Conservation (phyloP, 805 yeast species). For the Starmerella potacharoeniae region DNA sequence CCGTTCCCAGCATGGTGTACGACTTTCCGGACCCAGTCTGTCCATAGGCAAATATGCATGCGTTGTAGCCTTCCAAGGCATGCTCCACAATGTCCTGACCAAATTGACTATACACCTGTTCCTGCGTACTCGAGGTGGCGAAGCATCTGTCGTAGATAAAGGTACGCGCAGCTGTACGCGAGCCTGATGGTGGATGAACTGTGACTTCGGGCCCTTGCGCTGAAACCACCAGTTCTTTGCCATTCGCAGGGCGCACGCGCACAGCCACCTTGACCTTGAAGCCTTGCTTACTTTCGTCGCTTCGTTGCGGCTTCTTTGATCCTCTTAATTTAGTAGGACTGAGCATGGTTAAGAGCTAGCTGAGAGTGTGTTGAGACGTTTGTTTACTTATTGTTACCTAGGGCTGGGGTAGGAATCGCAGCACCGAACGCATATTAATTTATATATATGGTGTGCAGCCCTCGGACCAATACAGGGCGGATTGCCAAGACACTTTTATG, state of each 20-base stretch:
- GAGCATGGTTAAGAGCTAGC: neutral
- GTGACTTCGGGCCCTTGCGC: constrained; percentile 20
- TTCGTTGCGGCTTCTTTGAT: neutral
- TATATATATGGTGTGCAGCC: too few species aligned
- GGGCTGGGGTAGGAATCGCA: neutral
- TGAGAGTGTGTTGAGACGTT: neutral
- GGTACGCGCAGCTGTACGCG: constrained; percentile 20
- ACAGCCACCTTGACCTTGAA: constrained; percentile 33
- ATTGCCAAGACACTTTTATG: too few species aligned
- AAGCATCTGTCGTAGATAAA: constrained; percentile 45
- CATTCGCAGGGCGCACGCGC: constrained; percentile 29
- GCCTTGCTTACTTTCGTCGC: neutral
- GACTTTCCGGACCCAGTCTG: constrained; percentile 83
- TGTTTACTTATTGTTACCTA: neutral
- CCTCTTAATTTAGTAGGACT: neutral
- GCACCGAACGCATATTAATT: too few species aligned
- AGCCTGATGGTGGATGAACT: constrained; percentile 21
- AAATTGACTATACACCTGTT: constrained; percentile 38
- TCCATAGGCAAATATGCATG: constrained; percentile 67
- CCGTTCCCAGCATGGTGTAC: constrained; percentile 62
- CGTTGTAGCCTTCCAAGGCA: constrained; percentile 57
- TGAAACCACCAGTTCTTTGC: constrained; percentile 13
- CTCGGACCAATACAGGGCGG: too few species aligned
- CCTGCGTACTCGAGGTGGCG: constrained; percentile 38
- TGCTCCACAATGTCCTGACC: constrained; percentile 54